phyloP scores from a whole-genome alignment of 2,329 filamentous ascomycete species.

The Pseudogymnoascus pannorum region DNA sequence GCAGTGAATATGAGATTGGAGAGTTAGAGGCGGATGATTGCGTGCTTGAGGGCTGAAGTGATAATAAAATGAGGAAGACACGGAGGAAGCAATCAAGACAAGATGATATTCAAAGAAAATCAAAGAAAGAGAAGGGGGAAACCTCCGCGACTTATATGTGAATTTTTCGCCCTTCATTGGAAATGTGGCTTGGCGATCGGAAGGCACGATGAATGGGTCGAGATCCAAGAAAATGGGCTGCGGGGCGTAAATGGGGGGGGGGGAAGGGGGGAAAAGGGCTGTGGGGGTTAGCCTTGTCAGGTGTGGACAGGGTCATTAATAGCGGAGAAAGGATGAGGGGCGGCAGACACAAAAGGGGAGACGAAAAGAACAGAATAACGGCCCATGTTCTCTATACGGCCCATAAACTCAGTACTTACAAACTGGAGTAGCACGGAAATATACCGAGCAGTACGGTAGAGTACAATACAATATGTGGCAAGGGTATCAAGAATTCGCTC shows the following conservation, averaged over 20 bases:
- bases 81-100: neutral
- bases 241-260: neutral
- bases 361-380: neutral
- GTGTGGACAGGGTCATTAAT: neutral
- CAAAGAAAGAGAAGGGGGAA: conserved; percentile 1
- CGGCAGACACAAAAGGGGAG: neutral
- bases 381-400: neutral
- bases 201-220: conserved; percentile 7
- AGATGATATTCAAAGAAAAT: neutral
- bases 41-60: neutral
- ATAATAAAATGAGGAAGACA: neutral
- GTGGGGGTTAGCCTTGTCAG: conserved; percentile 4
- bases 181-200: conserved; percentile 5
- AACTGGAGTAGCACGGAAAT: neutral
- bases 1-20: neutral
- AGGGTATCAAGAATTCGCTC: neutral
- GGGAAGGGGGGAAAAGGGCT: neutral
- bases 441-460: neutral
- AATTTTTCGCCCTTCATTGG: neutral
- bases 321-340: neutral
- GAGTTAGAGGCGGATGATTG: neutral
- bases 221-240: conserved; percentile 3
- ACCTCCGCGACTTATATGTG: neutral
- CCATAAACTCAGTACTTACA: neutral
- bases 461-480: neutral